phyloP scores from a whole-genome alignment of 2,329 filamentous ascomycete species.

The Colletotrichum sp. region DNA sequence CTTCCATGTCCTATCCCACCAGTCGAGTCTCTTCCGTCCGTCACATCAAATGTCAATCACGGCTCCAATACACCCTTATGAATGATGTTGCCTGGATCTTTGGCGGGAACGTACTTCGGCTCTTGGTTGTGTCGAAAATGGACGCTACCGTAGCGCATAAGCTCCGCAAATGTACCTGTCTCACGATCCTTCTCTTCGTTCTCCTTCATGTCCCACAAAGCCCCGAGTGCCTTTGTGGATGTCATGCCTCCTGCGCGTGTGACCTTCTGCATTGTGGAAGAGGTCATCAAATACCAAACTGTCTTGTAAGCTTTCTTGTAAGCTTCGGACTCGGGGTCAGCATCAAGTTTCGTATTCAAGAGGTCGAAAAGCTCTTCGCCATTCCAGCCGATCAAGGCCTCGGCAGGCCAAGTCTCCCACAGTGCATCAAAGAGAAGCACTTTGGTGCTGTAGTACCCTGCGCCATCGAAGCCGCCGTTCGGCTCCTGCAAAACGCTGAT shows the following conservation, averaged over 20 bases:
- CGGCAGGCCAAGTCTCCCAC: neutral
- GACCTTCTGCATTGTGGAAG: slow-evolving; percentile 4
- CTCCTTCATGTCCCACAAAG: slow-evolving; percentile 1
- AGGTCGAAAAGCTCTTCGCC: neutral
- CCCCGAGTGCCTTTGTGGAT: neutral
- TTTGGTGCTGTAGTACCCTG: slow-evolving; percentile 22
- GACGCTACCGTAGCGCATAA: neutral
- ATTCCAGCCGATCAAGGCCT: neutral
- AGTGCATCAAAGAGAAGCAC: neutral
- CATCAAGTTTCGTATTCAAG: neutral
- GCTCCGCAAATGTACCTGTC: slow-evolving; percentile 1
- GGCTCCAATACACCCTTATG: neutral
- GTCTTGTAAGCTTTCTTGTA: neutral
- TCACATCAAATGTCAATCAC: neutral
- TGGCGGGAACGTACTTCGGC: neutral
- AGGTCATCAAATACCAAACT: neutral
- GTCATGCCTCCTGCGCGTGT: neutral
- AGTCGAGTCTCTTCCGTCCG: neutral
- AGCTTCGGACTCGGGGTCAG: neutral
- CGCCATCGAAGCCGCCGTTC: slow-evolving; percentile 27
- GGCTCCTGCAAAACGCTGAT: slow-evolving; percentile 27
- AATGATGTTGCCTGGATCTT: neutral
- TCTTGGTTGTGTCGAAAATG: neutral
- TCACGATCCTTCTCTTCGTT: neutral
- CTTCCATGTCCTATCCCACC: neutral